Base-by-base conservation (phyloP, 179 eudicot species). In the Silene coronaria region DNA sequence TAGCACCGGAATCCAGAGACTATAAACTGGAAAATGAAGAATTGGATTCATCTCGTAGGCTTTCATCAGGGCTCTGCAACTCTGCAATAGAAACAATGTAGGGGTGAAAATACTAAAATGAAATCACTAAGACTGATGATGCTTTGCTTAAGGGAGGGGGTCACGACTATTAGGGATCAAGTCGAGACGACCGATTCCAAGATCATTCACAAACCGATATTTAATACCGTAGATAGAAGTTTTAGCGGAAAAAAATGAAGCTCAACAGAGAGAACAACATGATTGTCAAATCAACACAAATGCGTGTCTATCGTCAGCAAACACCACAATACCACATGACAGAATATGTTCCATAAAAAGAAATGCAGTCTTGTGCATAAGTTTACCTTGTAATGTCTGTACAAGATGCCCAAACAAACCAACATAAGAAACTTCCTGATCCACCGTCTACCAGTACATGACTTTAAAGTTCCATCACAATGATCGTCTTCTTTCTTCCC, bases 41-140 rank as follows among this genome's bases (percentile, higher is more conserved):
- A 92, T 22, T 3, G 91, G 95, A 76, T 90, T 94, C 91, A 92
- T 90, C 83, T 90, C 95, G 68, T 87, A 94, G 1, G 97, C 98
- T 81, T 87, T 94, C 81, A 84, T 72, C 59, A 94, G 88, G 51
- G 84, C 81, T 77, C 87, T 85, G 81, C 92, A 86, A 72, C 74
- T 92, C 98, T 94, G 97, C 80, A 85, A 57, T 69, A 58, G 19
- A 67, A 14, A 65, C 51, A 19, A 14, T 6, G 38, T 66, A 34
- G 32, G 63, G 19, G 53, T 2, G 21, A 55, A 55, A 55, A 55
- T 16, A 55, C 8, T 51, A 55, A 55, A 55, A 16, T 55, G 59
- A 55, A 55, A 55, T 5, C 7, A 14, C 19, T 14, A 42, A 11
- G 48, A 42, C 11, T 11, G 48, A 42, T 42, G 13, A 42, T 11